Conservation (phyloP, 192 early-diverging fungal species). For the Dispira simplex region DNA sequence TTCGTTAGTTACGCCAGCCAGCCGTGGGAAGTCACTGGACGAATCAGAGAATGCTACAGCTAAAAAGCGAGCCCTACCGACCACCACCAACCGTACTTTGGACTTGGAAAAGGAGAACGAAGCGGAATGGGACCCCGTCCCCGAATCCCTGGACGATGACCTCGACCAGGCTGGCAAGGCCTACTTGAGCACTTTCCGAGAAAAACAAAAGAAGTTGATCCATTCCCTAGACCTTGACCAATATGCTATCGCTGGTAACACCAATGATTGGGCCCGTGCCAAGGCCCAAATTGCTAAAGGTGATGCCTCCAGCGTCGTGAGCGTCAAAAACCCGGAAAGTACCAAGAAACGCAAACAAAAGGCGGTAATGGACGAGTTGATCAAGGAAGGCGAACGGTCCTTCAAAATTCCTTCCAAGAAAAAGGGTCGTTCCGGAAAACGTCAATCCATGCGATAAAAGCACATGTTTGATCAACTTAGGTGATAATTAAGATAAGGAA, state of each 20-base stretch:
- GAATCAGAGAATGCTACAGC: constrained; percentile 11
- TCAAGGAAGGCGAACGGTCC: no score
- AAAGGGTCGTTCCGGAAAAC: no score
- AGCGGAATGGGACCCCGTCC: constrained; percentile 72
- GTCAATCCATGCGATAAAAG: no score
- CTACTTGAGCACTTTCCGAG: constrained; percentile 40
- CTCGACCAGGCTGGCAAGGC: constrained; percentile 69
- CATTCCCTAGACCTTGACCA: constrained; percentile 54
- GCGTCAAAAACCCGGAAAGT: constrained; percentile 46
- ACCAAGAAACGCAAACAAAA: no score
- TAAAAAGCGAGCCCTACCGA: neutral
- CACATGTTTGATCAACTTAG: no score
- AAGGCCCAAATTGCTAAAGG: constrained; percentile 48
- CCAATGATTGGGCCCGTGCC: constrained; percentile 61
- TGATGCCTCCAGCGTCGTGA: constrained; percentile 42
- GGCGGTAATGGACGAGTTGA: no score
- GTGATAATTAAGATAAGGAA: no score
- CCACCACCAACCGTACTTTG: constrained; percentile 3
- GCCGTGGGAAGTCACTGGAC: constrained; percentile 20
- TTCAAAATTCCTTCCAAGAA: no score
- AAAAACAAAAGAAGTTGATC: constrained; percentile 68
- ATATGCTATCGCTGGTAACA: constrained; percentile 54
- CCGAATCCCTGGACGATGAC: constrained; percentile 65
- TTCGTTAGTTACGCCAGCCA: constrained; percentile 23
- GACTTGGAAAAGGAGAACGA: constrained; percentile 35